Evolutionary conservation across 768 basidiomycete genomes (phyloP).

Genomic region (Tephrocybe sp.): DNA sequence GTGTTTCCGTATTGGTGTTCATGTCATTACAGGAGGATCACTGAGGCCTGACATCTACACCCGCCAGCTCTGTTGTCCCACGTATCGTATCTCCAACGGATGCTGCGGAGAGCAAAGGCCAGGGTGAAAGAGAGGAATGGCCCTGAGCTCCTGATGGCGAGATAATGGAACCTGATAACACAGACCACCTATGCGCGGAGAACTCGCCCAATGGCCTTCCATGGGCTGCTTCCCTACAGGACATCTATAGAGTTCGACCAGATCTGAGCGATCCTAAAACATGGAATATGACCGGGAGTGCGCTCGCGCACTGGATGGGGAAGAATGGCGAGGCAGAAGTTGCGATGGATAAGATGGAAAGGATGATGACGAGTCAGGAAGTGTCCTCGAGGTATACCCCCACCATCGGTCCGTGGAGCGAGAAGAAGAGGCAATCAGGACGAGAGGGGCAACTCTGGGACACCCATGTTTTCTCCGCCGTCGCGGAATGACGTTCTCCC

Average conservation of each 20-base stretch:
- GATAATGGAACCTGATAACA: neutral
- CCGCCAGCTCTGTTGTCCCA: too few relatives aligned
- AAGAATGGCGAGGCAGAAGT: slow-evolving; percentile 27
- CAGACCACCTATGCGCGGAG: slow-evolving; percentile 20
- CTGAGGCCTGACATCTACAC: too few relatives aligned
- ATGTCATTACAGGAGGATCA: too few relatives aligned
- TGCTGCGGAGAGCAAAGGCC: too few relatives aligned
- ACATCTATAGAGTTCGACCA: slow-evolving; percentile 32
- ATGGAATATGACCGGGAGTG: slow-evolving; percentile 28
- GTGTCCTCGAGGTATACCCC: slow-evolving; percentile 22
- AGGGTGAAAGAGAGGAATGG: slow-evolving; percentile 1
- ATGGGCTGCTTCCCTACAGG: slow-evolving; percentile 40
- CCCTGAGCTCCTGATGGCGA: slow-evolving; percentile 9
- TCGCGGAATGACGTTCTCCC: slow-evolving; percentile 7
- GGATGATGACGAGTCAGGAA: slow-evolving; percentile 28
- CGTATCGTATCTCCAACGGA: too few relatives aligned
- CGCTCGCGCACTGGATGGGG: slow-evolving; percentile 32
- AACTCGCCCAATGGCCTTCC: slow-evolving; percentile 25
- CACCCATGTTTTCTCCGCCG: neutral
- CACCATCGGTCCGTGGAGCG: neutral
- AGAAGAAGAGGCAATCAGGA: neutral
- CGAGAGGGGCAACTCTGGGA: neutral
- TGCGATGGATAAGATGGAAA: slow-evolving; percentile 27
- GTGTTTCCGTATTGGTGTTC: too few relatives aligned
- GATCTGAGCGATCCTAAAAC: slow-evolving; percentile 12